These are phyloP conservation scores for Raphidocelis subcapitata DNA, from an alignment of 139 green algal species.

Conservation along the genomic window DNA sequence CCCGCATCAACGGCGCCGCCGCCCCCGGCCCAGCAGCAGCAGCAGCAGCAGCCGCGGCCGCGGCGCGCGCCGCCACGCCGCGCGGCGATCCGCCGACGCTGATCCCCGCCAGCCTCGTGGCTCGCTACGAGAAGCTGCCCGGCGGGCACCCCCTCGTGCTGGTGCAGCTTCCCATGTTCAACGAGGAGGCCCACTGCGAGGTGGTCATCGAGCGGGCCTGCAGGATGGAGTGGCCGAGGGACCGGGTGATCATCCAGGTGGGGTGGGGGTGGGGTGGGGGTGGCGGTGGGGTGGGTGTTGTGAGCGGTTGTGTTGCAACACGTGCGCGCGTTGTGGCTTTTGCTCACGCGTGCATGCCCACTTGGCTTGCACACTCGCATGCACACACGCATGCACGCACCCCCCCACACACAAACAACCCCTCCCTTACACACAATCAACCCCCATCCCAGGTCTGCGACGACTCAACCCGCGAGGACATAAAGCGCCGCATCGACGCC, in stretches of 20 bases:
- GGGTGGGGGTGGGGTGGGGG: background rate
- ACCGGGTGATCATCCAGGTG: constrained; percentile 24
- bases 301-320: no score
- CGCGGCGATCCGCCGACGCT: background rate
- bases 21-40: background rate
- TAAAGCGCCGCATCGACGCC: constrained; percentile 26
- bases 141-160: constrained; percentile 16
- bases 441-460: constrained; percentile 6
- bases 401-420: no score
- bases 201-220: constrained; percentile 25
- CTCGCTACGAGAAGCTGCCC: constrained; percentile 1
- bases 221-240: constrained; percentile 20
- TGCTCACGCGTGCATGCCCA: no score
- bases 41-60: background rate
- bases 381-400: no score
- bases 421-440: no score
- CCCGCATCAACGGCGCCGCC: background rate
- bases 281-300: no score
- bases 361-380: no score
- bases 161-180: constrained; percentile 14
- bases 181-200: constrained; percentile 30
- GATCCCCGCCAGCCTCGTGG: constrained; percentile 19
- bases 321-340: no score
- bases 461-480: constrained; percentile 16
- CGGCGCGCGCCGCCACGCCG: no score